Percentiles rank a stretch among this genome's conserved stretches.
These are phyloP conservation scores for Barbatosphaeria neglecta DNA, from an alignment of 495 filamentous ascomycete species.

Conservation along the genomic window DNA sequence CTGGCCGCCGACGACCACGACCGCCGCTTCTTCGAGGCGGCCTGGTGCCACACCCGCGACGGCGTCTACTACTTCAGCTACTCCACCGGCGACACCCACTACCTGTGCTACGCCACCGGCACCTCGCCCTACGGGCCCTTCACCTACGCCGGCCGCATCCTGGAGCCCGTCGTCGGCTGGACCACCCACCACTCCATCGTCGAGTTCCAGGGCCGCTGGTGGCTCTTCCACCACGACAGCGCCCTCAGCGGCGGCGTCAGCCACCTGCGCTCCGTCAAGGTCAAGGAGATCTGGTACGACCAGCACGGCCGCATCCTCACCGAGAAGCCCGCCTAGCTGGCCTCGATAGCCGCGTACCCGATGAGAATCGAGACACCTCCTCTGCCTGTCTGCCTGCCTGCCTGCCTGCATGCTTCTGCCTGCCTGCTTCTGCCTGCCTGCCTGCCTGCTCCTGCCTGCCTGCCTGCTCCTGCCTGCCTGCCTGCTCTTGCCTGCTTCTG, in stretches of 20 bases:
- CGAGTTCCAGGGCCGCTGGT: slow-evolving; percentile 59
- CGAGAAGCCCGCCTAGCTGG: slow-evolving; percentile 17
- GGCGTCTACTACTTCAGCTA: slow-evolving; percentile 64
- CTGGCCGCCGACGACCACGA: slow-evolving; percentile 56
- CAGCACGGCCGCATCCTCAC: slow-evolving; percentile 44
- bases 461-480: no score
- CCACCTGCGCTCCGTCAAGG: slow-evolving; percentile 58
- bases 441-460: no score
- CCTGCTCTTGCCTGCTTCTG: no score
- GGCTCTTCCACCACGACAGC: slow-evolving; percentile 63
- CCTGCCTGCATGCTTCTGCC: no score
- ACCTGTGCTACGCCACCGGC: slow-evolving; percentile 52
- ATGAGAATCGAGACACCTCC: no score
- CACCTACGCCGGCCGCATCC: slow-evolving; percentile 53
- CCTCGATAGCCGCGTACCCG: no score
- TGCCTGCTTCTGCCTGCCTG: no score
- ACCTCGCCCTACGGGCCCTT: slow-evolving; percentile 55
- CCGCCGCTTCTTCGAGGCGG: slow-evolving; percentile 65
- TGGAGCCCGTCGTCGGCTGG: slow-evolving; percentile 68
- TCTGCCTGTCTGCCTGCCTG: no score
- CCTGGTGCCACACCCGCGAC: slow-evolving; percentile 59
- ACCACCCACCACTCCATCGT: slow-evolving; percentile 72
- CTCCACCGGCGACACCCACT: slow-evolving; percentile 66
- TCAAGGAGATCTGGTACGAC: slow-evolving; percentile 62
- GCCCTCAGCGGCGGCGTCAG: slow-evolving; percentile 48